Conservation (phyloP, 1,139 yeast genomes). For the Suhomyces wounanorum region DNA sequence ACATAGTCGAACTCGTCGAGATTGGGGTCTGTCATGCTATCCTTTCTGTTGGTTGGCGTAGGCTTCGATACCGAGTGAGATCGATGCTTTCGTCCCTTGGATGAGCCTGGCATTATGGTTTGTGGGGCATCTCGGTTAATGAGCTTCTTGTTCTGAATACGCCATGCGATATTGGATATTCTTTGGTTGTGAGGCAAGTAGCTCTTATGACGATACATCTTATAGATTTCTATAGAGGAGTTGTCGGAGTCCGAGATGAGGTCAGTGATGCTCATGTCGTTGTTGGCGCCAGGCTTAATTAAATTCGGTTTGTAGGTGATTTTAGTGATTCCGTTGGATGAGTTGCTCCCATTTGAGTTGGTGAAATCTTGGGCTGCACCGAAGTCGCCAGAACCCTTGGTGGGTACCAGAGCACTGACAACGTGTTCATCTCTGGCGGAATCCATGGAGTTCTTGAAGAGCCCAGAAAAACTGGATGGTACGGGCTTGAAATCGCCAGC, state of each 20-base stretch:
- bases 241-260: conserved; percentile 35
- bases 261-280: conserved; percentile 18
- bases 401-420: background rate
- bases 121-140: conserved; percentile 11
- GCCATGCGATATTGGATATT: conserved; percentile 50
- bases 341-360: background rate
- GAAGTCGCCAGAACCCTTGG: background rate
- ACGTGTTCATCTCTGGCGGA: background rate
- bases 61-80: conserved; percentile 12
- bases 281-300: conserved; percentile 7
- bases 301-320: conserved; percentile 17
- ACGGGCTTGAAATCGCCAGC: conserved; percentile 1
- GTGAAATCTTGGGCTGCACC: background rate
- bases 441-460: background rate
- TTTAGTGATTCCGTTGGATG: conserved; percentile 8
- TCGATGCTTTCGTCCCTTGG: conserved; percentile 14
- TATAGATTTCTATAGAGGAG: conserved; percentile 36
- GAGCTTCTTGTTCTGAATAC: conserved; percentile 44
- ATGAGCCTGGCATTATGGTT: background rate
- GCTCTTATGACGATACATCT: conserved; percentile 46
- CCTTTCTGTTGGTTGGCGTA: conserved; percentile 8
- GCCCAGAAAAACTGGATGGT: background rate
- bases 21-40: conserved; percentile 26
- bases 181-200: conserved; percentile 48
- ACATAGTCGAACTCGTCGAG: conserved; percentile 51